These are phyloP conservation scores for Mrakia blollopis DNA, from an alignment of 768 basidiomycete species.

Conservation along the genomic window DNA sequence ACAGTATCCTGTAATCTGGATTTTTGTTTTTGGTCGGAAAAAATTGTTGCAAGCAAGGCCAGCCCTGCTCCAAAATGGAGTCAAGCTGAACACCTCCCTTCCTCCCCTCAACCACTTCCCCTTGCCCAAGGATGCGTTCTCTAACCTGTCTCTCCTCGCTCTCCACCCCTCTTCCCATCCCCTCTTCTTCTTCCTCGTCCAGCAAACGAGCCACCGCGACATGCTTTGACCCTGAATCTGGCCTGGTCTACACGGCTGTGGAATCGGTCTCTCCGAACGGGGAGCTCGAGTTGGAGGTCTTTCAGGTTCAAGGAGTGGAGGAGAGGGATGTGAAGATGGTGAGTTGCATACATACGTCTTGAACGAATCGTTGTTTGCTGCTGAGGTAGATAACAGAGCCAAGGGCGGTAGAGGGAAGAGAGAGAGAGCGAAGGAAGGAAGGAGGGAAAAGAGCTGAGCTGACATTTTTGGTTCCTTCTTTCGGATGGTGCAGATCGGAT, in stretches of 20 bases:
- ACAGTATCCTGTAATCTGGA: too few species aligned
- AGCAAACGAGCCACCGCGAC: slow-evolving; percentile 14
- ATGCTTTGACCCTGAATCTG: slow-evolving; percentile 23
- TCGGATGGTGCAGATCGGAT: slow-evolving; percentile 6
- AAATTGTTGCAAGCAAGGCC: too few species aligned
- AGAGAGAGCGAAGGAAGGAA: background rate
- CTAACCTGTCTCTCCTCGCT: slow-evolving; percentile 30
- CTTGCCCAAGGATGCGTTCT: slow-evolving; percentile 16
- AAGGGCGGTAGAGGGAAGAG: too few species aligned
- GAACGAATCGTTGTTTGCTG: too few species aligned
- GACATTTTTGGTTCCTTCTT: slow-evolving; percentile 2
- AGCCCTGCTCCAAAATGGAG: too few species aligned
- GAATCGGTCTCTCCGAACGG: slow-evolving; percentile 4
- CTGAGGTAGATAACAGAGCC: too few species aligned
- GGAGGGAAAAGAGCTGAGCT: background rate
- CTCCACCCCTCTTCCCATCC: background rate
- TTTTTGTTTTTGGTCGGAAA: too few species aligned
- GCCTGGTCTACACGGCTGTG: slow-evolving; percentile 21
- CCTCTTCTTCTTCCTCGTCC: background rate
- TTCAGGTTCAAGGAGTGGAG: slow-evolving; percentile 5
- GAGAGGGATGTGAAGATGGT: slow-evolving; percentile 1
- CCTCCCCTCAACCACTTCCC: background rate
- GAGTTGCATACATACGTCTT: too few species aligned
- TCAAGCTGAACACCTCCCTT: background rate
- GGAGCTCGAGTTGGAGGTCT: slow-evolving; percentile 13